These are phyloP conservation scores for Sporothrix curviconia DNA, from an alignment of 2,329 filamentous ascomycete genomes.

Conservation along the genomic window DNA sequence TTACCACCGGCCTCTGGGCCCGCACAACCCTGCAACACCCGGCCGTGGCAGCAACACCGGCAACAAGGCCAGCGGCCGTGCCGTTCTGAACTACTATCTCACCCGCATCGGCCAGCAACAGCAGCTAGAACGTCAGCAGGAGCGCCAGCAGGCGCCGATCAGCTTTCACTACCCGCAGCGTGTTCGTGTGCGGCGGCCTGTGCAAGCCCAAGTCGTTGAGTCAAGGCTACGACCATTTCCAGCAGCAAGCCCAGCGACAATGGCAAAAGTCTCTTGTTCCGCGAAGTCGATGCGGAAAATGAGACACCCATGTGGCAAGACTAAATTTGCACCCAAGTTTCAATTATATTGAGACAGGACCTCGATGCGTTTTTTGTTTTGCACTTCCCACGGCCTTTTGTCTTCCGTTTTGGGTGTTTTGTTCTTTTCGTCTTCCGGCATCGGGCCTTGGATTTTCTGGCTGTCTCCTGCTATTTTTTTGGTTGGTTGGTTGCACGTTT, in stretches of 20 bases:
- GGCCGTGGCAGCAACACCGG: not conserved
- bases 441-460: not conserved
- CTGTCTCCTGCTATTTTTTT: not conserved
- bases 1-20: constrained; percentile 1
- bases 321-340: too few relatives aligned
- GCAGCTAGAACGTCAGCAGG: not conserved
- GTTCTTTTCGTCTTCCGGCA: not conserved
- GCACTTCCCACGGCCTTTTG: not conserved
- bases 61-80: not conserved
- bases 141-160: constrained; percentile 16
- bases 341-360: not conserved
- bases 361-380: not conserved
- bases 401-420: not conserved
- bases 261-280: constrained; percentile 1
- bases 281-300: constrained; percentile 10
- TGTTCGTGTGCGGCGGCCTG: constrained; percentile 17
- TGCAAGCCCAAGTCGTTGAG: constrained; percentile 6
- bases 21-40: not conserved
- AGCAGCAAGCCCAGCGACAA: not conserved
- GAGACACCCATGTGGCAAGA: constrained; percentile 8
- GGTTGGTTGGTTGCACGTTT: not conserved
- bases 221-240: not conserved
- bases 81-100: not conserved
- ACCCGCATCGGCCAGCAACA: not conserved
- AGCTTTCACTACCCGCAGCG: constrained; percentile 29